A percentile compares a stretch with the other conserved stretches of the same genome.
Evolutionary conservation across 306 rosid genomes (phyloP).

Genomic region (Prunus kanzakura): DNA sequence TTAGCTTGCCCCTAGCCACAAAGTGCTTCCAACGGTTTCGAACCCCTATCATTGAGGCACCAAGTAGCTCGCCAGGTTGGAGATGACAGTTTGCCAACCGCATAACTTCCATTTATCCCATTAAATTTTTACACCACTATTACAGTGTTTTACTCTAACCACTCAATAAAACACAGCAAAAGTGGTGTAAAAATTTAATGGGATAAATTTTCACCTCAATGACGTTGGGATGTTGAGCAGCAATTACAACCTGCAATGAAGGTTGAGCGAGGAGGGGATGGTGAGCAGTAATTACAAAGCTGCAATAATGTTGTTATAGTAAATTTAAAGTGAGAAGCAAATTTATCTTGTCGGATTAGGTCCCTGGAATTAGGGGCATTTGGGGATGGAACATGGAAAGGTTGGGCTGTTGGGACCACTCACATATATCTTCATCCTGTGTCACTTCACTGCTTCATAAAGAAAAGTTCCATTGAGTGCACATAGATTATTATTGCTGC

Average conservation of each 20-base stretch:
- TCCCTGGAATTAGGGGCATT: constrained; percentile 4
- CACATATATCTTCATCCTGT: not conserved
- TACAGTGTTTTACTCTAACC: not conserved
- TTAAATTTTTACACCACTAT: too few relatives aligned
- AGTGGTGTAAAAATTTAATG: not conserved
- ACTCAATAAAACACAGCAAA: not conserved
- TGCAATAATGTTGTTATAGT: not conserved
- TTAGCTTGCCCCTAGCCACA: too few relatives aligned
- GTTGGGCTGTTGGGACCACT: not conserved
- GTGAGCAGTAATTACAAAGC: not conserved
- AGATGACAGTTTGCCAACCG: too few relatives aligned
- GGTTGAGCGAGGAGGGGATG: too few relatives aligned
- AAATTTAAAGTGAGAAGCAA: not conserved
- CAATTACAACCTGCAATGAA: not conserved
- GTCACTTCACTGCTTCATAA: constrained; percentile 7
- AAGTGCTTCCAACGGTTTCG: too few relatives aligned
- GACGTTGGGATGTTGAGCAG: not conserved
- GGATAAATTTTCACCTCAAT: not conserved
- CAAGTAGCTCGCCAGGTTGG: too few relatives aligned
- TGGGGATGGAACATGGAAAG: constrained; percentile 5
- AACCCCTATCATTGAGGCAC: too few relatives aligned
- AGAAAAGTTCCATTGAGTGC: not conserved
- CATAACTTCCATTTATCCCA: too few relatives aligned
- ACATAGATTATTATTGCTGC: not conserved
- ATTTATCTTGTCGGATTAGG: not conserved